Percentiles rank a stretch among this genome's conserved stretches.
phyloP scores from a whole-genome alignment of 345 rosid genomes.

The Aquilaria sinensis region DNA sequence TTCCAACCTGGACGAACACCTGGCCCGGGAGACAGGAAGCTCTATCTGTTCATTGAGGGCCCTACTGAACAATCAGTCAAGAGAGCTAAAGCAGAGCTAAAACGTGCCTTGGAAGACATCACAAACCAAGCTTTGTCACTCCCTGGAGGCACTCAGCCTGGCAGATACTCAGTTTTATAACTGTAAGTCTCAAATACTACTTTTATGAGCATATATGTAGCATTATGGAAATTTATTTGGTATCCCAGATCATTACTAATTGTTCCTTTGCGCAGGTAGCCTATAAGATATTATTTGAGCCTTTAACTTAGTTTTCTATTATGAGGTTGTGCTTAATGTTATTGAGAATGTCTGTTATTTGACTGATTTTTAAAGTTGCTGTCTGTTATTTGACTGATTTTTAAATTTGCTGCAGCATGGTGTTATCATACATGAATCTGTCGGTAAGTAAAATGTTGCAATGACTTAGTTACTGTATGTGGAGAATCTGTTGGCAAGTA shows the following conservation, averaged over 20 bases:
- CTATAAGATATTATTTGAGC: background rate
- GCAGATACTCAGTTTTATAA: conserved; percentile 86
- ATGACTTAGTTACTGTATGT: too few relatives aligned
- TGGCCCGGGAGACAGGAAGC: conserved; percentile 86
- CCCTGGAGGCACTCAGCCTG: conserved; percentile 89
- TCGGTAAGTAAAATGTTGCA: too few relatives aligned
- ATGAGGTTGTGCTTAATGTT: background rate
- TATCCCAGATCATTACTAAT: background rate
- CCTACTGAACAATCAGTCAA: conserved; percentile 87
- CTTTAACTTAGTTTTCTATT: background rate
- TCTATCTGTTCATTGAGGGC: conserved; percentile 87
- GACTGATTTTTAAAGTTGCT: background rate
- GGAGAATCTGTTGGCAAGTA: too few relatives aligned
- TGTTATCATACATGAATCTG: too few relatives aligned
- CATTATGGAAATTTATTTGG: background rate
- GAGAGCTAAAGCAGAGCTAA: conserved; percentile 79
- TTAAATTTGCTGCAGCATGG: too few relatives aligned
- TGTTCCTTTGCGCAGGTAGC: background rate
- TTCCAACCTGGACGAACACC: conserved; percentile 59
- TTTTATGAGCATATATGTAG: background rate
- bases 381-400: too few relatives aligned
- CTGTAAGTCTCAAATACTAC: conserved; percentile 38
- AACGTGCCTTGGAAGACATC: conserved; percentile 87
- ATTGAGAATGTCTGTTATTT: background rate
- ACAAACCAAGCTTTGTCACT: conserved; percentile 74